Evolutionary conservation across 441 rosid genomes (phyloP).

Genomic region (Erodium moschatum): DNA sequence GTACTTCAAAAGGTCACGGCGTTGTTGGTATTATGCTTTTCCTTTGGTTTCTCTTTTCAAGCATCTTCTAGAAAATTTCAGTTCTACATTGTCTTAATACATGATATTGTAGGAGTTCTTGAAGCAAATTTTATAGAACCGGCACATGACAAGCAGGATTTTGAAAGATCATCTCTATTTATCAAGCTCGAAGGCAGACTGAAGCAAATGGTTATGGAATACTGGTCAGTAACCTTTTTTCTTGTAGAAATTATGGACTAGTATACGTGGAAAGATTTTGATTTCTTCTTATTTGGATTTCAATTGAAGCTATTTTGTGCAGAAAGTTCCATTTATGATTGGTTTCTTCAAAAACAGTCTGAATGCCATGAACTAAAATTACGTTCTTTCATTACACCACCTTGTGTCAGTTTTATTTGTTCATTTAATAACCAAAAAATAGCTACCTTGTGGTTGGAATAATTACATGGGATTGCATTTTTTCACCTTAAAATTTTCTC

Average conservation of each 20-base stretch:
- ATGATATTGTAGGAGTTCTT: constrained; percentile 54
- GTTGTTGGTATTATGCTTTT: constrained; percentile 58
- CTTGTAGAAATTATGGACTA: neutral
- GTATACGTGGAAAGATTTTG: neutral
- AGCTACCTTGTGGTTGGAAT: neutral
- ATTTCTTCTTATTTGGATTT: neutral
- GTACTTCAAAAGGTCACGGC: constrained; percentile 49
- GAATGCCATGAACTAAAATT: neutral
- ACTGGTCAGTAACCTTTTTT: constrained; percentile 49
- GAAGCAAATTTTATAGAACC: constrained; percentile 97
- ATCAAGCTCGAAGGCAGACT: constrained; percentile 61
- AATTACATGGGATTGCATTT: neutral
- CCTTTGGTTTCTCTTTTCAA: constrained; percentile 17
- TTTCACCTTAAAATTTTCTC: constrained; percentile 1
- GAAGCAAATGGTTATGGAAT: constrained; percentile 49
- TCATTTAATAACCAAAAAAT: neutral
- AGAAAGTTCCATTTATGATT: neutral
- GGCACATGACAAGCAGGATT: constrained; percentile 94
- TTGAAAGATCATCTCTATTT: constrained; percentile 81
- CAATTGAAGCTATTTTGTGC: neutral
- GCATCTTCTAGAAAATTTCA: constrained; percentile 12
- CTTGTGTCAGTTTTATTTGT: neutral
- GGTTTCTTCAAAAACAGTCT: neutral
- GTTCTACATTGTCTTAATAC: constrained; percentile 19
- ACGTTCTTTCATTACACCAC: neutral